Conservation (phyloP, 257 asterid species). For the Buddleja alternifolia region DNA sequence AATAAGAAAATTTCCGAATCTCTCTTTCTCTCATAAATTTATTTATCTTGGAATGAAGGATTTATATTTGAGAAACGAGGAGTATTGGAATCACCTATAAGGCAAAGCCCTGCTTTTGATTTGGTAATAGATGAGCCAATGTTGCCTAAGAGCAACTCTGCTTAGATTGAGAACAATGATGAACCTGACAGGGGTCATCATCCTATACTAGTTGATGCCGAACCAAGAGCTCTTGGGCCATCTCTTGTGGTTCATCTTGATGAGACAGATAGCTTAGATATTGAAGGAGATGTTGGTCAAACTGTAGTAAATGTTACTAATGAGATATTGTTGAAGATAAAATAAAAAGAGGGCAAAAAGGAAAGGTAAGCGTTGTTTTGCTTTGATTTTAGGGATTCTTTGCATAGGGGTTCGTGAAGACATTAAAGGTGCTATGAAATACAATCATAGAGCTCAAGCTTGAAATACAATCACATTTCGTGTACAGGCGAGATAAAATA, state of each 20-base stretch:
- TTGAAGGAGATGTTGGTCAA: conserved; percentile 44
- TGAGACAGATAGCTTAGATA: conserved; percentile 58
- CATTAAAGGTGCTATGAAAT: too few species aligned
- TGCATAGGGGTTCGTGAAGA: too few species aligned
- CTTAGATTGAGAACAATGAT: conserved; percentile 24
- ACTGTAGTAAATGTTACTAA: conserved; percentile 33
- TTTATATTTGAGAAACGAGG: conserved; percentile 58
- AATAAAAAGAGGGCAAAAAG: conserved; percentile 54
- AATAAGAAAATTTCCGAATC: not conserved
- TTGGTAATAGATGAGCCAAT: conserved; percentile 31
- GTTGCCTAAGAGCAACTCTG: conserved; percentile 37
- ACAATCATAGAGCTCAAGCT: too few species aligned
- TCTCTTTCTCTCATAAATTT: conserved; percentile 2
- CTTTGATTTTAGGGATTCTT: conserved; percentile 30
- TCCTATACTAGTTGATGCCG: conserved; percentile 59
- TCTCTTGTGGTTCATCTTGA: conserved; percentile 91
- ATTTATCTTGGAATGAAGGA: conserved; percentile 84
- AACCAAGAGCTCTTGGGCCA: conserved; percentile 78
- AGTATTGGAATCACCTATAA: conserved; percentile 34
- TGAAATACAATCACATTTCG: too few species aligned
- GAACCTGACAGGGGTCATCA: conserved; percentile 41
- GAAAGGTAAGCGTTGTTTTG: conserved; percentile 53
- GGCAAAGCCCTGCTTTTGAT: conserved; percentile 30
- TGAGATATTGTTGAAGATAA: conserved; percentile 53
- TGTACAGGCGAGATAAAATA: too few species aligned